Base-by-base conservation (phyloP, 768 basidiomycete genomes). In the Boletus rubroflammeus region DNA sequence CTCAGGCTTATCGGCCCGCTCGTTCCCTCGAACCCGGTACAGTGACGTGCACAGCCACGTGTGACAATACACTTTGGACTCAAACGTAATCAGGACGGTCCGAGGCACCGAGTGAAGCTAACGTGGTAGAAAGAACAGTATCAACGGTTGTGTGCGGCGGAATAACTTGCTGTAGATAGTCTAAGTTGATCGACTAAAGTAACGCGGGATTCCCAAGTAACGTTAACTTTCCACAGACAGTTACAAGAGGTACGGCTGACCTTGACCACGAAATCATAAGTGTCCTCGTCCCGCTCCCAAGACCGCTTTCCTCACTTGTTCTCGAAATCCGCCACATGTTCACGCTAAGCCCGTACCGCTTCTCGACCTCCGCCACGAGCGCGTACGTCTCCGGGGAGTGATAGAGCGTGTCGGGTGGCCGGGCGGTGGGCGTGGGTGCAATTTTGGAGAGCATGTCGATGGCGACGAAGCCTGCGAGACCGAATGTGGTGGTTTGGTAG, bases 401-500 rank as follows among this genome's bases (percentile, higher is more conserved):
- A 68, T 98, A 93, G 13, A 98, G 78, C 0, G 97, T 98, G 75
- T 99, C 95, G 67, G 94, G 93, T 0, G 90, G 90, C n/a, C 31
- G 64, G 0, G 82, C 67, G 13, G 75, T 19, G 80, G 17, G 14
- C 1, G 73, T 67, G 25, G 75, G 55, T 3, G 86, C 85, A 57
- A 94, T 75, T 69, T 90, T 90, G 32, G 90, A 87, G 50, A 98
- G 82, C 91, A 99, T 97, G 70, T 97, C 93, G 56, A 91, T 85
- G n/a, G 93, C 86, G 51, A 93, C 93, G 49, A 95, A 84, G 10
- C 97, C 96, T 0, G 95, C n/a, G n/a, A n/a, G n/a, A n/a, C n/a
- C n/a, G n/a, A n/a, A n/a, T n/a, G 97, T 95, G 6, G 96, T 98
- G 6, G 97, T 98, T 69, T 99, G 96, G 71, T 84, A 85, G 19